Conservation (phyloP, 2,329 filamentous ascomycete species). For the Blastomyces percursus region DNA sequence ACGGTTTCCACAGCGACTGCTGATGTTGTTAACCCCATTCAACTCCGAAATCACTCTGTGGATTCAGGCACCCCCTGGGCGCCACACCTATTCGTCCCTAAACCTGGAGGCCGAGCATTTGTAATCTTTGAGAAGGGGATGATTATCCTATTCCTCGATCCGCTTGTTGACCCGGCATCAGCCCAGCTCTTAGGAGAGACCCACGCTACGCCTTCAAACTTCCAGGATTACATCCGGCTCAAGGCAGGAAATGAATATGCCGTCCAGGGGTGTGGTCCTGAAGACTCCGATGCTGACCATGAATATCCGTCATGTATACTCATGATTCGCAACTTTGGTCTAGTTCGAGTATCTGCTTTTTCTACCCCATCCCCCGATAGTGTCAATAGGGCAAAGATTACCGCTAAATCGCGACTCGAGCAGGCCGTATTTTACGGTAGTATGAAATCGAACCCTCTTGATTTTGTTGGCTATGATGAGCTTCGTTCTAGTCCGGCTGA, state of each 20-base stretch:
- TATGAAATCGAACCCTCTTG: conserved; percentile 73
- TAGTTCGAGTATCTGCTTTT: conserved; percentile 44
- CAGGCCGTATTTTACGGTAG: conserved; percentile 90
- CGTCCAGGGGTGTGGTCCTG: conserved; percentile 41
- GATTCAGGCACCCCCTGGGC: conserved; percentile 31
- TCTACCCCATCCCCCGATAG: conserved; percentile 38
- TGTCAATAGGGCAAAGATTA: conserved; percentile 44
- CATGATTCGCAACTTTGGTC: conserved; percentile 47
- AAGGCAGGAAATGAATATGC: conserved; percentile 42
- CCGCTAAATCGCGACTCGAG: conserved; percentile 79
- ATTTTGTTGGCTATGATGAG: conserved; percentile 60
- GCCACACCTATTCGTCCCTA: conserved; percentile 65
- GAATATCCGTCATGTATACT: conserved; percentile 37
- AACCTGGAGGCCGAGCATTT: conserved; percentile 69
- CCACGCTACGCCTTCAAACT: conserved; percentile 50
- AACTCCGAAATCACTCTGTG: conserved; percentile 49
- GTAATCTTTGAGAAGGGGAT: conserved; percentile 68
- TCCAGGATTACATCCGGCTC: conserved; percentile 80
- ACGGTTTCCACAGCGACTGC: conserved; percentile 44
- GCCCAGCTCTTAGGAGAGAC: conserved; percentile 62
- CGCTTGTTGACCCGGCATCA: conserved; percentile 59
- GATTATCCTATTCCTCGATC: conserved; percentile 62
- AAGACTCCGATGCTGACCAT: conserved; percentile 33
- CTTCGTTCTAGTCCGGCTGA: conserved; percentile 58
- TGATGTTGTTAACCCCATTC: conserved; percentile 57